phyloP scores from a whole-genome alignment of 495 filamentous ascomycete genomes.

The Talaromyces liani region DNA sequence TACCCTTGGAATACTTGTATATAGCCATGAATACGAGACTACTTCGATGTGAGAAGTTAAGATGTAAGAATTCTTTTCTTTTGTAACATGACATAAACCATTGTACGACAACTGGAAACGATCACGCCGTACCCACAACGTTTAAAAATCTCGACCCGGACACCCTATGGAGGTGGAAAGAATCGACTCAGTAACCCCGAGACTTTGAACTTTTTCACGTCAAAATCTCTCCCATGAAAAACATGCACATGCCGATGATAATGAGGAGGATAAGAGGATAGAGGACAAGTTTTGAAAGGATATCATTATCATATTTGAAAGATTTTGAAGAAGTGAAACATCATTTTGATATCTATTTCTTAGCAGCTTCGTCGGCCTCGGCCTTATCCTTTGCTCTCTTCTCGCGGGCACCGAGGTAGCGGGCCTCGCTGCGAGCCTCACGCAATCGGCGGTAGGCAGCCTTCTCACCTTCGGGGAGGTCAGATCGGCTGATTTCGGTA shows the following conservation, averaged over 20 bases:
- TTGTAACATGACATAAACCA: slow-evolving; percentile 6
- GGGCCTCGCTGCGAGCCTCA: slow-evolving; percentile 76
- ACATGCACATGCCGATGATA: not conserved
- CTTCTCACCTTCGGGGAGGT: slow-evolving; percentile 70
- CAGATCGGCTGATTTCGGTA: slow-evolving; percentile 73
- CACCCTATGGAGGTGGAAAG: not conserved
- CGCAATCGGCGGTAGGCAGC: slow-evolving; percentile 80
- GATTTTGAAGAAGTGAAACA: slow-evolving; percentile 4
- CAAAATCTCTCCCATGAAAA: not conserved
- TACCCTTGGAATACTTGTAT: not conserved
- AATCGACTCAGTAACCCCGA: not conserved
- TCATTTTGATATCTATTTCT: slow-evolving; percentile 64
- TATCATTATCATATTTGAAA: slow-evolving; percentile 10
- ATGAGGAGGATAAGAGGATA: not conserved
- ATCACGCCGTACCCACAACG: slow-evolving; percentile 10
- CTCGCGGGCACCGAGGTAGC: slow-evolving; percentile 74
- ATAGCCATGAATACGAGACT: not conserved
- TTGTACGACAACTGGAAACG: not conserved
- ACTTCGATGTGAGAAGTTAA: not conserved
- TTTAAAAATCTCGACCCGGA: not conserved
- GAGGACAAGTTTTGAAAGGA: slow-evolving; percentile 1
- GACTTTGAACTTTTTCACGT: not conserved
- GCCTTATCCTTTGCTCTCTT: slow-evolving; percentile 93
- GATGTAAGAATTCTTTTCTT: slow-evolving; percentile 3
- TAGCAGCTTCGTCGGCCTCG: slow-evolving; percentile 78